Conservation (phyloP, 106 monocot genomes). For the Xerophyta viscosa region DNA sequence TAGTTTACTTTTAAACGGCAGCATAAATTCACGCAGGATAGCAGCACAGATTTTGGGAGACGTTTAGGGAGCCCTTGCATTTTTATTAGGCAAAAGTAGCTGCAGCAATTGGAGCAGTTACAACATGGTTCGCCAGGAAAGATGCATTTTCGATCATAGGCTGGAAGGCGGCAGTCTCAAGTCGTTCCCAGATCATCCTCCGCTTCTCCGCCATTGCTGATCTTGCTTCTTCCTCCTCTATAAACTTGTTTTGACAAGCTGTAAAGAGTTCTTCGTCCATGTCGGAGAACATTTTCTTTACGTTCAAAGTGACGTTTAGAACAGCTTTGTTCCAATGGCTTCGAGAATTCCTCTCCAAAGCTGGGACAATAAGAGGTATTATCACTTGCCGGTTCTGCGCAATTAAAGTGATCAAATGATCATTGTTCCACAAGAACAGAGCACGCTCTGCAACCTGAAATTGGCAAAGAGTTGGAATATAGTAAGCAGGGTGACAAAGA, state of each 20-base stretch:
- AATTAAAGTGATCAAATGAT: slow-evolving; percentile 28
- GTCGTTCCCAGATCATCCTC: slow-evolving; percentile 37
- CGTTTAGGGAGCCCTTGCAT: too few species aligned
- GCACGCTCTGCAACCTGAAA: slow-evolving; percentile 49
- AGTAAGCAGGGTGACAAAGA: neutral
- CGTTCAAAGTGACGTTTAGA: slow-evolving; percentile 35
- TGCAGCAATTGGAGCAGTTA: slow-evolving; percentile 11
- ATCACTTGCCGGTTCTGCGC: slow-evolving; percentile 32
- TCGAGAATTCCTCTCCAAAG: slow-evolving; percentile 34
- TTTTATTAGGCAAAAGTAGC: neutral
- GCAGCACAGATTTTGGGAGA: too few species aligned
- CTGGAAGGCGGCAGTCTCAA: slow-evolving; percentile 20
- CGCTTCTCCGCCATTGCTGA: slow-evolving; percentile 28
- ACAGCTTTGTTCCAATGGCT: slow-evolving; percentile 45
- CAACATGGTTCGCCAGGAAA: slow-evolving; percentile 13
- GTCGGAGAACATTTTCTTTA: slow-evolving; percentile 31
- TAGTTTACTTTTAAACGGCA: too few species aligned
- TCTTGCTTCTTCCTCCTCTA: slow-evolving; percentile 34
- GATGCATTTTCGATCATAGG: slow-evolving; percentile 18
- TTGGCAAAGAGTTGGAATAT: neutral
- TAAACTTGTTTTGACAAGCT: slow-evolving; percentile 32
- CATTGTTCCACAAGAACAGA: slow-evolving; percentile 41
- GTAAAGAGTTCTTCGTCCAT: slow-evolving; percentile 33
- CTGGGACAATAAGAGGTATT: slow-evolving; percentile 30
- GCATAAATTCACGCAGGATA: too few species aligned